These are phyloP conservation scores for Candida coquimbonensis DNA, from an alignment of 805 yeast species.

Conservation along the genomic window DNA sequence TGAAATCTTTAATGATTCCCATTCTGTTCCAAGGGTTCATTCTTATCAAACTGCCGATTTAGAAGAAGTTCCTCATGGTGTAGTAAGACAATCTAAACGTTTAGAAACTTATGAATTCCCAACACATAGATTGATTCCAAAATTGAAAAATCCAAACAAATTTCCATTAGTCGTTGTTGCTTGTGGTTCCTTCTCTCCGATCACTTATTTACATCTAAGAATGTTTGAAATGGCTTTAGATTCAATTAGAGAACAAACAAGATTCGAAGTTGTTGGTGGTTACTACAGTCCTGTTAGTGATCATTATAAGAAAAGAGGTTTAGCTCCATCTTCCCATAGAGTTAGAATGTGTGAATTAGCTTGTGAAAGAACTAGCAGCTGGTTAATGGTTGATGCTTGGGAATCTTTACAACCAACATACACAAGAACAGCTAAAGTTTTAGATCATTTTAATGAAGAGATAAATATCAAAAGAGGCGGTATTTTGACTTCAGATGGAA, in stretches of 20 bases:
- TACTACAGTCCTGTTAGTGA: slow-evolving; percentile 93
- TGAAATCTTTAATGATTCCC: slow-evolving; percentile 12
- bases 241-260: slow-evolving; percentile 81
- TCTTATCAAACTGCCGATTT: slow-evolving; percentile 75
- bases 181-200: slow-evolving; percentile 95
- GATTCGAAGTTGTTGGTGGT: slow-evolving; percentile 95
- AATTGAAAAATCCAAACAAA: slow-evolving; percentile 65
- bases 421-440: slow-evolving; percentile 89
- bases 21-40: slow-evolving; percentile 26
- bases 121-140: slow-evolving; percentile 70
- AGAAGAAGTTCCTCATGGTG: slow-evolving; percentile 95
- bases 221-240: slow-evolving; percentile 99
- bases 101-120: slow-evolving; percentile 76
- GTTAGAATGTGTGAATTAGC: slow-evolving; percentile 98
- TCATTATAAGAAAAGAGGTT: slow-evolving; percentile 86
- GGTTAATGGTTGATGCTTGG: slow-evolving; percentile 99
- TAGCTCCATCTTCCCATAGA: slow-evolving; percentile 83
- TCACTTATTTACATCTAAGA: slow-evolving; percentile 87
- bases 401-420: slow-evolving; percentile 87
- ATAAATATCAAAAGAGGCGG: slow-evolving; percentile 89
- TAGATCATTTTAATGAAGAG: slow-evolving; percentile 95
- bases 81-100: slow-evolving; percentile 75
- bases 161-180: slow-evolving; percentile 92
- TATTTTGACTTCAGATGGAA: slow-evolving; percentile 51
- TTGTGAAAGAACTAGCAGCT: slow-evolving; percentile 90